These are phyloP conservation scores for Sarocladiaceae sp. DNA, from an alignment of 2,329 filamentous ascomycete species.

Conservation along the genomic window DNA sequence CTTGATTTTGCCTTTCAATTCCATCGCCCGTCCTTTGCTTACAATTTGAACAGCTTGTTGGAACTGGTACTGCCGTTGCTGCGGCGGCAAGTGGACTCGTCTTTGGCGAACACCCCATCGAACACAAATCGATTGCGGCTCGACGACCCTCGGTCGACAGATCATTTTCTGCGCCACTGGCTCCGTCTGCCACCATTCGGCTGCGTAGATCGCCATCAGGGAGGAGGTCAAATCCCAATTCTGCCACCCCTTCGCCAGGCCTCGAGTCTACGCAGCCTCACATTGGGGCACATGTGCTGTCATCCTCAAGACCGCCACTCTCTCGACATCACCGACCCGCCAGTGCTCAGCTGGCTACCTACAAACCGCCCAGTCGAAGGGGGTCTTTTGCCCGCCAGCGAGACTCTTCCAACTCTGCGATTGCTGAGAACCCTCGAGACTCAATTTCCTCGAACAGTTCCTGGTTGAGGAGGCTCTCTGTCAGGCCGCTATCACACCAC, in stretches of 20 bases:
- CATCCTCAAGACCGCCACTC: constrained; percentile 29
- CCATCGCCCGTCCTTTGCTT: constrained; percentile 2
- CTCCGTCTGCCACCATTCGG: neutral
- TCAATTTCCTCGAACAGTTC: constrained; percentile 60
- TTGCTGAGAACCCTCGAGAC: constrained; percentile 45
- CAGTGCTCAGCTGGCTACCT: constrained; percentile 37
- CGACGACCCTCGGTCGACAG: constrained; percentile 14
- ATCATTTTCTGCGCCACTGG: constrained; percentile 5
- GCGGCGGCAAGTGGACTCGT: constrained; percentile 55
- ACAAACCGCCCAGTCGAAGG: constrained; percentile 32
- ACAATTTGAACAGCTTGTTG: constrained; percentile 45
- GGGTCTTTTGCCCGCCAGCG: constrained; percentile 37
- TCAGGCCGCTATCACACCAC: constrained; percentile 60
- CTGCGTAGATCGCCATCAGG: constrained; percentile 1
- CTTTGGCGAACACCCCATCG: constrained; percentile 48
- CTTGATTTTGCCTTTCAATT: neutral
- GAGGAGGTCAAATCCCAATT: constrained; percentile 42
- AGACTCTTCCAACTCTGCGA: constrained; percentile 31
- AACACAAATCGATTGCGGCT: constrained; percentile 29
- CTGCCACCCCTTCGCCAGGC: constrained; percentile 26
- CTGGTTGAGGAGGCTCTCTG: constrained; percentile 69
- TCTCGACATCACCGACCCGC: constrained; percentile 33
- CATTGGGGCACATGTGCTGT: constrained; percentile 12
- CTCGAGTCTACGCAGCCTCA: constrained; percentile 25
- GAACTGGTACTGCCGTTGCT: constrained; percentile 57